Percentiles rank a stretch among this genome's conserved stretches.
Conservation (phyloP, 2,329 filamentous ascomycete genomes). For the Pseudocercospora vitis region DNA sequence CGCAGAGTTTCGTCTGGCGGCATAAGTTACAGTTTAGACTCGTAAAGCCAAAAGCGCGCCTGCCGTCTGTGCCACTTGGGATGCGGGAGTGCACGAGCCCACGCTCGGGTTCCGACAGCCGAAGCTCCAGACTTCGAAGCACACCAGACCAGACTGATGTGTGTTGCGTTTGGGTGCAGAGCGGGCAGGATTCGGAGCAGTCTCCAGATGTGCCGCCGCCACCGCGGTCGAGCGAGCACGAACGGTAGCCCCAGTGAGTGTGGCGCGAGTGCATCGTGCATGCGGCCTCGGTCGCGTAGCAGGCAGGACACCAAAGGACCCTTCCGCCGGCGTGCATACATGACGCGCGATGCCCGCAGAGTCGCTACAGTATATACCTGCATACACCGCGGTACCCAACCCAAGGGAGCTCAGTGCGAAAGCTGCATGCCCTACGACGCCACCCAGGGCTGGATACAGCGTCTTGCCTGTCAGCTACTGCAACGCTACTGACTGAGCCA, state of each 20-base stretch:
- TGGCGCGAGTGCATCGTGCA: not conserved
- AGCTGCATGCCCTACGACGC: constrained; percentile 16
- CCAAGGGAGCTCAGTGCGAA: constrained; percentile 12
- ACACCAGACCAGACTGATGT: too few species aligned
- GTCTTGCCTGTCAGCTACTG: constrained; percentile 26
- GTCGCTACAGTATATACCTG: not conserved
- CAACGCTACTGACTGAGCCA: constrained; percentile 22
- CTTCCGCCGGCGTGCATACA: not conserved
- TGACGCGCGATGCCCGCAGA: constrained; percentile 3
- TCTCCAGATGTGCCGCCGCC: not conserved
- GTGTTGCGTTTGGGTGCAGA: too few species aligned
- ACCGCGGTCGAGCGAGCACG: not conserved
- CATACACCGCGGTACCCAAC: constrained; percentile 14
- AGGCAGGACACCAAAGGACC: not conserved
- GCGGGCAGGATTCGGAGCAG: not conserved
- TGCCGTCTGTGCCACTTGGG: not conserved
- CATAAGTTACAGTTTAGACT: not conserved
- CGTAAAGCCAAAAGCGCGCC: not conserved
- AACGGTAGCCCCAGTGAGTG: not conserved
- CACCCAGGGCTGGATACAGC: constrained; percentile 18
- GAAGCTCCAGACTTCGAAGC: not conserved
- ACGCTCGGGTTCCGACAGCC: not conserved
- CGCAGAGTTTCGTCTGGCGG: not conserved
- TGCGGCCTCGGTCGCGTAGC: not conserved
- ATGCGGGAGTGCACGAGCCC: not conserved